phyloP scores from a whole-genome alignment of 306 rosid species.

The Trichosanthes truncata region DNA sequence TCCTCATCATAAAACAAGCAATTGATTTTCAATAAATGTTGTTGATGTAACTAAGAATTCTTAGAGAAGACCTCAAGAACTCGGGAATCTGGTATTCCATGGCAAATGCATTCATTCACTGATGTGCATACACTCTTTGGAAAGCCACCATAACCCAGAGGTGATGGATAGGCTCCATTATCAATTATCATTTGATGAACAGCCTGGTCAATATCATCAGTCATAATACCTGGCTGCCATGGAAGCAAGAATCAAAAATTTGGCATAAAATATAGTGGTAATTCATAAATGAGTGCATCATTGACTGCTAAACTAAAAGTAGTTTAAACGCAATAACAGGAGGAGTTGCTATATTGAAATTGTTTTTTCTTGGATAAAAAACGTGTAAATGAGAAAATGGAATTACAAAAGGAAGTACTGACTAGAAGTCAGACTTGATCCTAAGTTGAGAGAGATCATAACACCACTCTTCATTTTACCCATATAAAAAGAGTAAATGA shows the following conservation, averaged over 20 bases:
- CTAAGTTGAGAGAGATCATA: background rate
- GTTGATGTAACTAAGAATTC: conserved; percentile 12
- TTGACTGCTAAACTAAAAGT: background rate
- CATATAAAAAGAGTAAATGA: background rate
- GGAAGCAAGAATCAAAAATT: conserved; percentile 31
- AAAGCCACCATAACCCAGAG: conserved; percentile 89
- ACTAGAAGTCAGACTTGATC: background rate
- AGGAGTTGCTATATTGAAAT: background rate
- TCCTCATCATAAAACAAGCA: background rate
- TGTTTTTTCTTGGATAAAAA: background rate
- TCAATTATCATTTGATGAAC: conserved; percentile 94
- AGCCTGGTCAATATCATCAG: conserved; percentile 88
- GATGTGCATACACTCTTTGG: conserved; percentile 99
- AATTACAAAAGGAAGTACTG: background rate
- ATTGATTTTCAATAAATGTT: background rate
- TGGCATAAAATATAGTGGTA: conserved; percentile 4
- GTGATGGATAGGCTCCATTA: conserved; percentile 93
- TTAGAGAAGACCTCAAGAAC: conserved; percentile 53
- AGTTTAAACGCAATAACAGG: background rate
- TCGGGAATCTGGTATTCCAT: conserved; percentile 90
- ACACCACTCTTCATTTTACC: background rate
- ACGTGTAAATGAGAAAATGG: background rate
- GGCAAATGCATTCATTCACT: conserved; percentile 93
- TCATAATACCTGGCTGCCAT: conserved; percentile 91
- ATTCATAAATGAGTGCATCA: background rate